Base-by-base conservation (phyloP, 805 yeast species). In the Phaffomyces thermotolerans region DNA sequence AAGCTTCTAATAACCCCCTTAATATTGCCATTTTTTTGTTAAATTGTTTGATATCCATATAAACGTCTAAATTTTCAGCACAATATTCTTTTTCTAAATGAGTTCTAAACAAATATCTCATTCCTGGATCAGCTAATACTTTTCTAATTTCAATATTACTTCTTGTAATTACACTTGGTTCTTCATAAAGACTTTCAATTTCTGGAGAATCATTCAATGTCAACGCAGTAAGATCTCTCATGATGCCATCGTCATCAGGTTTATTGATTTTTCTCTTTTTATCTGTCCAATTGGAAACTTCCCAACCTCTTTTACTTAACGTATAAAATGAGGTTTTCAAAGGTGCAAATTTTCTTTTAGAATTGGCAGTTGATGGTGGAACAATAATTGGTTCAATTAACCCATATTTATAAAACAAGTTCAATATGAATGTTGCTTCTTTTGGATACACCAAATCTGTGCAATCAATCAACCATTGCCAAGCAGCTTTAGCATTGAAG, bases 391-490 rank as follows among this genome's bases (percentile, higher is more conserved):
- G 75, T 17, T 63, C 62, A 22, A 83, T 68, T 7, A 81, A 58
- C 0, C 71, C 72, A 34, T 65, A 52, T 39, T 67, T 71, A 32
- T 75, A 49, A 45, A 84, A 72, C 12, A 76, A 55, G 4, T 71
- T 66, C 1, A 81, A 76, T 12, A 83, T 62, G 20, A 72, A 72
- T 0, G 67, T 56, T 0, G 87, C 83, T 46, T 78, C 85, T 12
- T 65, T 64, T 0, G 63, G 57, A 41, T 71, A 71, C 51, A 79
- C 59, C 1, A 81, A 67, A 54, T 86, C 93, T 1, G 96, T 84
- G 56, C 96, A 89, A 50, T 91, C 98, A 77, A 83, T 72, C 7
- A 91, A 56, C 95, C 96, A 91, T 56, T 89, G 96, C 62, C 80
- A 73, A 0, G 83, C 66, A 0, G 93, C 83, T 52, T 84, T 84